Evolutionary conservation across 129 eudicot genomes (phyloP).

Genomic region (Dittrichia graveolens): DNA sequence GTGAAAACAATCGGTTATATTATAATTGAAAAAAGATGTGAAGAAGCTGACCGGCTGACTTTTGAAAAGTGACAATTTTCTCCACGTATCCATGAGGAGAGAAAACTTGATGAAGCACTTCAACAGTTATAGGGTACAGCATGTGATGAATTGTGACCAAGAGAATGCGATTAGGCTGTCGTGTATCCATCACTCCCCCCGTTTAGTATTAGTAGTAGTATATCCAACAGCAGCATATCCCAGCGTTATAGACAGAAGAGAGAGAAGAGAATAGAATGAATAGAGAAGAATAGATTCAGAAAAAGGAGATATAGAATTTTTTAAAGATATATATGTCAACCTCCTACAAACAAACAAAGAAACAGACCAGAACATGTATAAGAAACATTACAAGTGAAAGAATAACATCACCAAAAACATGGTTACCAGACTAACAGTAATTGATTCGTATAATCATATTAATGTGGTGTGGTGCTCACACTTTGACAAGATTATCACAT

Average conservation of each 20-base stretch:
- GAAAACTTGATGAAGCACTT: slow-evolving; percentile 99
- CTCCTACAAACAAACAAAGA: slow-evolving; percentile 44
- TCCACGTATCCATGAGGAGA: slow-evolving; percentile 99
- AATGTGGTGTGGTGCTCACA: too few species aligned
- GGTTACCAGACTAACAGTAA: neutral
- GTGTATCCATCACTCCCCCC: slow-evolving; percentile 38
- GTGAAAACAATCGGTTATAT: slow-evolving; percentile 18
- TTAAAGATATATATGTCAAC: slow-evolving; percentile 34
- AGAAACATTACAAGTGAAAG: slow-evolving; percentile 4
- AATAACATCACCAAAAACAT: neutral
- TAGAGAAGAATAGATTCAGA: slow-evolving; percentile 72
- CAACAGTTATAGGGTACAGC: slow-evolving; percentile 97
- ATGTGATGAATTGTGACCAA: slow-evolving; percentile 98
- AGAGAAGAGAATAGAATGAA: slow-evolving; percentile 89
- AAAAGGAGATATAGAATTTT: slow-evolving; percentile 42
- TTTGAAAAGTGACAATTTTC: slow-evolving; percentile 99
- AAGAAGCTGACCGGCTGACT: slow-evolving; percentile 99
- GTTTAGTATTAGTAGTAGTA: slow-evolving; percentile 33
- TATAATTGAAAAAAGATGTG: slow-evolving; percentile 37
- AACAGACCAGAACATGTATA: slow-evolving; percentile 24
- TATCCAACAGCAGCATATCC: slow-evolving; percentile 66
- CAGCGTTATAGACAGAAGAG: slow-evolving; percentile 64
- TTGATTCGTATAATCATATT: neutral
- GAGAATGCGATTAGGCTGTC: slow-evolving; percentile 97
- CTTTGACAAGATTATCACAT: neutral